These are phyloP conservation scores for Cyberlindnera xylosilytica DNA, from an alignment of 805 yeast species.

Conservation along the genomic window DNA sequence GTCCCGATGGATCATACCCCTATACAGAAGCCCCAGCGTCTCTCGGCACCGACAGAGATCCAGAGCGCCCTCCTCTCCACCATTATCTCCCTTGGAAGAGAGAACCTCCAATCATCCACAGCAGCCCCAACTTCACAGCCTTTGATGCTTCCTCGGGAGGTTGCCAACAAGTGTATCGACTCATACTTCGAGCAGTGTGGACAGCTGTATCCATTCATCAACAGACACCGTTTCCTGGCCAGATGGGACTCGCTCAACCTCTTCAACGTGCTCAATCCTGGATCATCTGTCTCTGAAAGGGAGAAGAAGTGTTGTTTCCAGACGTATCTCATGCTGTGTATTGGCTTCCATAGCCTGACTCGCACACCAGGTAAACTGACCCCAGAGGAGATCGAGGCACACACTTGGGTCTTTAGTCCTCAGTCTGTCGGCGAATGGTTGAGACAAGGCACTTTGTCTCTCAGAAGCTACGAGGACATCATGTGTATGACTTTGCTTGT, in stretches of 20 bases:
- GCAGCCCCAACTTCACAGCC: conserved; percentile 8
- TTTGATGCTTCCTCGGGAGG: conserved; percentile 16
- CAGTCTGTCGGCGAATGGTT: conserved; percentile 11
- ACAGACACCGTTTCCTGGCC: conserved; percentile 14
- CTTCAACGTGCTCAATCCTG: conserved; percentile 19
- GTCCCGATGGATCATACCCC: conserved; percentile 4
- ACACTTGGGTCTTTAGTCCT: conserved; percentile 12
- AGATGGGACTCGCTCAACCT: conserved; percentile 14
- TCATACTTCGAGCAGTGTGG: conserved; percentile 18
- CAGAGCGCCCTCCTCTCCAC: conserved; percentile 24
- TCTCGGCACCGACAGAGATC: conserved; percentile 13
- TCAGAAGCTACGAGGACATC: conserved; percentile 41
- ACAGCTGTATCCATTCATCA: conserved; percentile 20
- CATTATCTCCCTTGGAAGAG: conserved; percentile 21
- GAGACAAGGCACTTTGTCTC: conserved; percentile 26
- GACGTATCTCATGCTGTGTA: conserved; percentile 16
- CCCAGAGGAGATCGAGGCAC: conserved; percentile 10
- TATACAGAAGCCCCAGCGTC: not conserved
- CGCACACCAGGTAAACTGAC: conserved; percentile 10
- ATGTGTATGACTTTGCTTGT: conserved; percentile 44
- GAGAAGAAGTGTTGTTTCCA: conserved; percentile 17
- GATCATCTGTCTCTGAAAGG: conserved; percentile 1
- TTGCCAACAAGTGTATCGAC: conserved; percentile 18
- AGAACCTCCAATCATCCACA: conserved; percentile 8
- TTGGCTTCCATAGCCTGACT: conserved; percentile 22